Base-by-base conservation (phyloP, 495 filamentous ascomycete species). In the Jackrogersella multiformis region DNA sequence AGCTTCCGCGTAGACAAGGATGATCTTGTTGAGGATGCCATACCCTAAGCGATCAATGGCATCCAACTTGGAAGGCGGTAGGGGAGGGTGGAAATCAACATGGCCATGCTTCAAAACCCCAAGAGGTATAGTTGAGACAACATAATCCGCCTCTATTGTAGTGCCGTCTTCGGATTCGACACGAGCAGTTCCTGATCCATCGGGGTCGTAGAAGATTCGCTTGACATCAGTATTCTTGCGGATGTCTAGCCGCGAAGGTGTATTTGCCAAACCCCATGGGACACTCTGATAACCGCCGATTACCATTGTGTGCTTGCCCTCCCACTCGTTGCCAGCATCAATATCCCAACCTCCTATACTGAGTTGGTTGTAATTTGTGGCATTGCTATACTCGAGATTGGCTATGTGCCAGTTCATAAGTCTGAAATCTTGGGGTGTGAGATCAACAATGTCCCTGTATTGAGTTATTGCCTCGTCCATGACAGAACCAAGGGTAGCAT, bases 401-500 rank as follows among this genome's bases (percentile, higher is more conserved):
- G 96, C 95, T 74, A 97, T 89, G 78, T 99, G 96, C 95, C 95
- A 99, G 72, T 98, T 99, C 68, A 97, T 83, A 30, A 98, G 82
- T 45, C 95, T 85, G 78, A 96, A 88, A 68, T 97, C 95, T 71
- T 91, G 90, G 0, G 93, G 86, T 0, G 87, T 92, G 24, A 99
- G 79, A 44, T 95, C 89, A 16, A 97, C 84, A 56, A 98, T 84
- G 38, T 84, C 84, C 63, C 90, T 89, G 76, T 97, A 99, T 71
- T 98, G 93, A 18, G 83, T 84, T 53, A 97, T 87, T 15, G 93
- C 92, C 56, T 92, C 90, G 68, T 99, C 92, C 84, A 97, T 92
- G 2, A 93, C 90, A 26, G 90, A 90, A 0, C 95, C 95, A 9
- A 99, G 81, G 0, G 91, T 95, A 35, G 93, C 92, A 63, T 82